These are phyloP conservation scores for Macrophomina tecta DNA, from an alignment of 2,329 filamentous ascomycete genomes.

Conservation along the genomic window DNA sequence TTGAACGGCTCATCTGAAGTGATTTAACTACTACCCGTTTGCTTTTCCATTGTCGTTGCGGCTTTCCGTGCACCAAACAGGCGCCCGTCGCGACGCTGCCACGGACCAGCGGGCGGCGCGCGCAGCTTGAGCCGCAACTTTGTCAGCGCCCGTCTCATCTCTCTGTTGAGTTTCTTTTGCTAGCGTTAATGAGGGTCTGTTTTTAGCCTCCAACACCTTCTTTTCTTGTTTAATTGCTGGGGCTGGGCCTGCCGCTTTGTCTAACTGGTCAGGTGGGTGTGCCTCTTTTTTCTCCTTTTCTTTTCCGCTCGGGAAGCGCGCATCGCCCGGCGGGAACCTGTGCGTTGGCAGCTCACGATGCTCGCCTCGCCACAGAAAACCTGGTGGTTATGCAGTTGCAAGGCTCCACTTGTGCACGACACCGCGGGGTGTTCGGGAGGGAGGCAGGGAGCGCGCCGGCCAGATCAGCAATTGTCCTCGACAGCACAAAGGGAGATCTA, in stretches of 20 bases:
- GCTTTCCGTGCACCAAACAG: slow-evolving; percentile 9
- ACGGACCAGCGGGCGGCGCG: slow-evolving; percentile 14
- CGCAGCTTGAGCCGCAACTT: slow-evolving; percentile 13
- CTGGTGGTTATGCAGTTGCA: slow-evolving; percentile 6
- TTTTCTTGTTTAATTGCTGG: slow-evolving; percentile 6
- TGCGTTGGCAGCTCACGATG: slow-evolving; percentile 20
- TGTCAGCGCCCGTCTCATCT: slow-evolving; percentile 10
- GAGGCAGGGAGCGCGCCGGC: slow-evolving; percentile 16
- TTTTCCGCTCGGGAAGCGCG: slow-evolving; percentile 21
- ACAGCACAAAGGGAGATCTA: slow-evolving; percentile 24
- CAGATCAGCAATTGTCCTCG: slow-evolving; percentile 24
- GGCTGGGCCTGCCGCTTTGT: not conserved
- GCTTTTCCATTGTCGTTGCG: not conserved
- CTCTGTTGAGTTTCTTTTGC: slow-evolving; percentile 1
- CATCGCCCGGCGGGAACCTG: slow-evolving; percentile 25
- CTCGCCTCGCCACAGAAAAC: not conserved
- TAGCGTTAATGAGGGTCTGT: slow-evolving; percentile 2
- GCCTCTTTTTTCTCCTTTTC: not conserved
- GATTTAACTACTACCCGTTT: slow-evolving; percentile 1
- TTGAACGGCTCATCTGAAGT: slow-evolving; percentile 7
- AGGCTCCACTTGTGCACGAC: slow-evolving; percentile 13
- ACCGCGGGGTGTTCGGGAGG: slow-evolving; percentile 22
- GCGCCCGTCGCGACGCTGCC: slow-evolving; percentile 8
- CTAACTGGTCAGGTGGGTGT: not conserved
- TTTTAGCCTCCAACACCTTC: not conserved